These are phyloP conservation scores for Didymellaceae sp. DNA, from an alignment of 2,329 filamentous ascomycete genomes.

Conservation along the genomic window DNA sequence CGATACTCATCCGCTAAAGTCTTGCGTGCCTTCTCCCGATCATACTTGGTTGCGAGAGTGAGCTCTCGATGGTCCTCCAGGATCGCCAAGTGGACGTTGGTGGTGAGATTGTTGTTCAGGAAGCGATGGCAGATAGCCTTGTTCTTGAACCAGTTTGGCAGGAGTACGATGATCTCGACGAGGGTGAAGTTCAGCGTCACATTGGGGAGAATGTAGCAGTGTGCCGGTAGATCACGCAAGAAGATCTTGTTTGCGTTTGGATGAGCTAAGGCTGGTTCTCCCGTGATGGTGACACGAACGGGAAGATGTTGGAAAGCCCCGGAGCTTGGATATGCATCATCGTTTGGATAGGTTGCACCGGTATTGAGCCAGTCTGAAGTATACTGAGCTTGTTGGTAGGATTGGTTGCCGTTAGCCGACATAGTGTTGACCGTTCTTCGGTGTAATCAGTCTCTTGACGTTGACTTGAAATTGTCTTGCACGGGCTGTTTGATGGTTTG, in stretches of 20 bases:
- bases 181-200: constrained; percentile 25
- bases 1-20: constrained; percentile 25
- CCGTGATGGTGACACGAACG: constrained; percentile 11
- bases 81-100: constrained; percentile 23
- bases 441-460: too few species aligned
- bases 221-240: constrained; percentile 10
- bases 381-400: too few species aligned
- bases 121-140: constrained; percentile 16
- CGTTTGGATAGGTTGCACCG: background rate
- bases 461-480: too few species aligned
- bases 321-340: constrained; percentile 1
- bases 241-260: constrained; percentile 5
- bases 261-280: background rate
- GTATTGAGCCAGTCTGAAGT: too few species aligned
- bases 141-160: constrained; percentile 29
- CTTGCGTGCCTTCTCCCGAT: constrained; percentile 17
- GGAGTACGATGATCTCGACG: constrained; percentile 23
- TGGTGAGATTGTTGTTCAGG: constrained; percentile 24
- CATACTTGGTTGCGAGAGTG: background rate
- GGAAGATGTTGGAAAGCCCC: constrained; percentile 7
- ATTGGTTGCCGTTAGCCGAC: too few species aligned
- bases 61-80: constrained; percentile 21
- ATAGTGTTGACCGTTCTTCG: too few species aligned
- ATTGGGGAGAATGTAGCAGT: constrained; percentile 18
- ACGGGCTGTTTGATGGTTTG: too few species aligned